Evolutionary conservation across 306 rosid species (phyloP), one percentile per base, ranked within the genome.

Genomic region (Parietaria judaica): DNA sequence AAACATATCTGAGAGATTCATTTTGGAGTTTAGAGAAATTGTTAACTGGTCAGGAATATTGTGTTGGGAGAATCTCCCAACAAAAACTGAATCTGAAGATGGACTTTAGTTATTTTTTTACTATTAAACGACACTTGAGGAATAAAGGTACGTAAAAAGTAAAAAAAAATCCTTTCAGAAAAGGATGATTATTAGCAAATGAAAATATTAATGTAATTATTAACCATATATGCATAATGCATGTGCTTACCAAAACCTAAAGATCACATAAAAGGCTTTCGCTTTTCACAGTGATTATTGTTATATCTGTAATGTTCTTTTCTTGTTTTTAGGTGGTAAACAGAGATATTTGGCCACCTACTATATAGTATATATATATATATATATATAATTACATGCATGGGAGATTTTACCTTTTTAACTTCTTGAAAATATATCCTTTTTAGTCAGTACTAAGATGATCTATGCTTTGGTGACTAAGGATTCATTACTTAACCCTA

Each of bases 21-120:
- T 65, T 70, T 71, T 69, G 73, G 77, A 80, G 74, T 68, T 66
- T 66, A 65, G 81, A 78, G 82, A 66, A 71, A 37, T 46, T 72
- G 75, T 70, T 65, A 67, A 74, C 80, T 54, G 72, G 80, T 75
- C 85, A 76, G 88, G 88, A 75, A 84, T 85, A 86, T 80, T 81
- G 76, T 80, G 68, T 36, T 63, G 78, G 75, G 60, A 81, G 89
- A 84, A 82, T 83, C 89, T 80, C 82, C 89, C 77, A 82, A 70
- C 78, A 78, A 81, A 78, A 81, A 64, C 69, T 74, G 91, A 81
- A 86, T 72, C 72, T 70, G 41, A 59, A 76, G 54, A 74, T 79
- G 74, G 79, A 72, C 78, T 81, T 38, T 16, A 37, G 36, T 69
- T 70, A 39, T 66, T 36, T 70, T 23, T 70, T 66, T 58, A 66